A percentile compares a stretch with the other conserved stretches of the same genome.
phyloP scores from a whole-genome alignment of 2,329 filamentous ascomycete genomes.

The Colletotrichum lupini region DNA sequence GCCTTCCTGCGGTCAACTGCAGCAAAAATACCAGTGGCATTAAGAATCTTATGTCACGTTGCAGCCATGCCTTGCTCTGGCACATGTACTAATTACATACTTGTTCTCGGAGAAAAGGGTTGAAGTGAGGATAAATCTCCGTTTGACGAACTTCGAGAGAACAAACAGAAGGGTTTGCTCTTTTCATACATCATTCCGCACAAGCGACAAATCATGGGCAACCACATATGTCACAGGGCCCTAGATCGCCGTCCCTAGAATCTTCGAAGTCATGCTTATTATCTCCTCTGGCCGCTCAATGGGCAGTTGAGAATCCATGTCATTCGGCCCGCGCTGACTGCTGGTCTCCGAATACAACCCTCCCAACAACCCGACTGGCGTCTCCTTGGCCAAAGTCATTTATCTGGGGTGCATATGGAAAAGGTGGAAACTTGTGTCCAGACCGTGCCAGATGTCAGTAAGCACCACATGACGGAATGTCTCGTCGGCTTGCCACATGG shows the following conservation, averaged over 20 bases:
- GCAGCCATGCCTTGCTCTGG: neutral
- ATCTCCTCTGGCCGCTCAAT: neutral
- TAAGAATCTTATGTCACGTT: neutral
- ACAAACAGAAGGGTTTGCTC: neutral
- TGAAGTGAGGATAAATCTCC: neutral
- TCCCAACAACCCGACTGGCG: neutral
- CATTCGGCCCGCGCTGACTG: conserved; percentile 5
- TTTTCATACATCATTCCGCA: neutral
- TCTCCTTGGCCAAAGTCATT: neutral
- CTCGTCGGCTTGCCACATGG: neutral
- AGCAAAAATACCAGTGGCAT: neutral
- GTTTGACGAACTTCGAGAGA: neutral
- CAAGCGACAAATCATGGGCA: neutral
- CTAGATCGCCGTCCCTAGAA: neutral
- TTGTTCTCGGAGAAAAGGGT: neutral
- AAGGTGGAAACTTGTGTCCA: neutral
- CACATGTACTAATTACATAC: neutral
- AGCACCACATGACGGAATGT: neutral
- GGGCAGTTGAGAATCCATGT: neutral
- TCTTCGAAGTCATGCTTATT: neutral
- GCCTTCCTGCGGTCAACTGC: neutral
- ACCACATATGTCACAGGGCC: neutral
- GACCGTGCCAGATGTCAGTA: neutral
- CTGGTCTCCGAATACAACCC: conserved; percentile 3
- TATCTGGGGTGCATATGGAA: neutral